Evolutionary conservation across 345 rosid species (phyloP), one percentile per base, ranked within the genome.

Genomic region (Salix purpurea): DNA sequence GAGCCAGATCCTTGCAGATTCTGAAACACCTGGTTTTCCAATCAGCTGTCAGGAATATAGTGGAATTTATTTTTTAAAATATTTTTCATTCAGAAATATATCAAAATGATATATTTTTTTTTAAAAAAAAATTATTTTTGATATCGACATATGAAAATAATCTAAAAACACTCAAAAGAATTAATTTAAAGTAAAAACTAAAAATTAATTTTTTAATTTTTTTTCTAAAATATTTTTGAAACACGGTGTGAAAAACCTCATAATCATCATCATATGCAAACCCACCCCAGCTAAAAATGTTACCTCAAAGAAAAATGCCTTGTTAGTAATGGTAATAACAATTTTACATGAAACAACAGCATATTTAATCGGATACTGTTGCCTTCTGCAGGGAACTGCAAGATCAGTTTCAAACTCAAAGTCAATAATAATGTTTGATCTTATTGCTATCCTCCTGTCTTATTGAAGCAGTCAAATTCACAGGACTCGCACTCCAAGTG

Each of bases 401-500:
- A 34, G 48, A 66, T 13, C 42, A 64, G 3, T 61, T 71, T 60
- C 73, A 12, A 70, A 69, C 61, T 73, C 78, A 70, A 76, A 67
- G 24, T 65, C 62, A 30, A 61, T 8, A 1, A 66, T 10, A 62
- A 79, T 71, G 71, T 62, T 76, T 61, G 75, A 44, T 54, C 80
- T 85, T 73, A 74, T 80, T 75, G 36, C 39, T 19, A 71, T 62
- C 70, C 16, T 62, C 70, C n/a, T 60, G 37, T 66, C 69, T 65
- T 40, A 7, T 13, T 34, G 11, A 40, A 34, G 68, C 40, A 44
- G 46, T 28, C 19, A 54, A 2, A 66, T 46, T 56, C 32, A 52
- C 64, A 36, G 26, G 50, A 65, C 65, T 48, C 62, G 39, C 40
- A 65, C 37, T 73, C 48, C 34, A 32, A 32, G 75, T 39, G 77